These are phyloP conservation scores for Coemansia sp. DNA, from an alignment of 192 early-diverging fungal genomes.

Conservation along the genomic window DNA sequence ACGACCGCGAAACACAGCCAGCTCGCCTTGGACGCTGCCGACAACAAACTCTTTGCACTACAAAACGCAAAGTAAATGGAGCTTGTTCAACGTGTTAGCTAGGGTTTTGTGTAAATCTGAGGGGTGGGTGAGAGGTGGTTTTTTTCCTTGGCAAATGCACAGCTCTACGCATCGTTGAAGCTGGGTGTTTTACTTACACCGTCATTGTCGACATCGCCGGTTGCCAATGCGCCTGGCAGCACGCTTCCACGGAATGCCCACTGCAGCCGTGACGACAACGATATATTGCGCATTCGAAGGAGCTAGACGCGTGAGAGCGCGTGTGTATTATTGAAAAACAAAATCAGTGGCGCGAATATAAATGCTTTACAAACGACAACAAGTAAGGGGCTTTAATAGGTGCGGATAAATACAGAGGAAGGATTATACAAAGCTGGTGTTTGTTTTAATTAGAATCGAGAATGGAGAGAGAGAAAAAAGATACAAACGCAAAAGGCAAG, in stretches of 20 bases:
- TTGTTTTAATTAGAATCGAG: neutral
- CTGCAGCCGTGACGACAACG: slow-evolving; percentile 53
- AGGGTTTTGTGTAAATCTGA: neutral
- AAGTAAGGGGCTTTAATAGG: too few relatives aligned
- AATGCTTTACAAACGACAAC: neutral
- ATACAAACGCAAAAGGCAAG: too few relatives aligned
- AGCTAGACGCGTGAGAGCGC: neutral
- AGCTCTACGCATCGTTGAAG: neutral
- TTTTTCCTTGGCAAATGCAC: neutral
- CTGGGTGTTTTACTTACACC: slow-evolving; percentile 33
- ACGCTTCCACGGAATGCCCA: slow-evolving; percentile 57
- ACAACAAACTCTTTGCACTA: slow-evolving; percentile 60
- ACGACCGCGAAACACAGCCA: slow-evolving; percentile 55
- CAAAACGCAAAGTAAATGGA: neutral
- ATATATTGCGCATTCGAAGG: slow-evolving; percentile 45
- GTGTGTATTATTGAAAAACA: neutral
- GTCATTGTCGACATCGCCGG: slow-evolving; percentile 57
- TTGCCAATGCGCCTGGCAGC: slow-evolving; percentile 50
- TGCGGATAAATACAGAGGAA: too few relatives aligned
- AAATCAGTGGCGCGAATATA: neutral
- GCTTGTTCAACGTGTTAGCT: neutral
- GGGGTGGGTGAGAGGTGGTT: too few relatives aligned
- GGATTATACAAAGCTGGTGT: too few relatives aligned
- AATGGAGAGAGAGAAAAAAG: too few relatives aligned
- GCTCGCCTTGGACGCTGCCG: slow-evolving; percentile 53